Base-by-base conservation (phyloP, 352 stramenopile species). In the Globisporangium radiosum region DNA sequence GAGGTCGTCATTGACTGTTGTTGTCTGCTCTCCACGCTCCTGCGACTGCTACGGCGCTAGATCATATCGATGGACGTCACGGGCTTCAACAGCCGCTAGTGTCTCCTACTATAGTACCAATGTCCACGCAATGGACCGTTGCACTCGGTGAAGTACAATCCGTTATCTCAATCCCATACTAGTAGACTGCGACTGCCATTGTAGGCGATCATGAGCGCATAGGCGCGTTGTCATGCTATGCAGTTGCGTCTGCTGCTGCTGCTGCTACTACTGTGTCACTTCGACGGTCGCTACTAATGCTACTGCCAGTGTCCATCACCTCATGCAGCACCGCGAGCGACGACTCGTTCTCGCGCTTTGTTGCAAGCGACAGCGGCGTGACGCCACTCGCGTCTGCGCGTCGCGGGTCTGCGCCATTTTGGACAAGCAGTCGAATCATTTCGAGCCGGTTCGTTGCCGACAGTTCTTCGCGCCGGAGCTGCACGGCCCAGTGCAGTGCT, bases 401-500 rank as follows among this genome's bases (percentile, higher is more conserved):
- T 13, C 57, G 71, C 7, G 69, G 69, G 42, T 91, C 70, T 0
- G 78, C 82, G n/a, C 79, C 79, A 43, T 80, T 73, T 13, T 74
- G 71, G 37, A 92, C 57, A 33, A 94, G 54, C 59, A 90, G 62
- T 7, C 79, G 73, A 53, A 92, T 87, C 13, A 86, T 87, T 25
- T 81, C 77, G n/a, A 94, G 67, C 0, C 81, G 78, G 61, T 78
- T 90, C 37, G 69, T 52, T 4, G 72, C 43, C 14, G 77, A 90
- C 13, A 78, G 58, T 69, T 92, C 85, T 65, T 94, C 82, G 52
- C 85, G 76, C 49, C 82, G 78, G 63, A 92, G 73, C 57, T 92
- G 82, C 5, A 94, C 85, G 9, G 85, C 81, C 82, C 85, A 94
- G 57, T 94, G 81, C 43, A 92, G 56, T 8, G 85, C 82, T 10